Conservation (phyloP, 768 basidiomycete species). For the Trametes gibbosa region DNA sequence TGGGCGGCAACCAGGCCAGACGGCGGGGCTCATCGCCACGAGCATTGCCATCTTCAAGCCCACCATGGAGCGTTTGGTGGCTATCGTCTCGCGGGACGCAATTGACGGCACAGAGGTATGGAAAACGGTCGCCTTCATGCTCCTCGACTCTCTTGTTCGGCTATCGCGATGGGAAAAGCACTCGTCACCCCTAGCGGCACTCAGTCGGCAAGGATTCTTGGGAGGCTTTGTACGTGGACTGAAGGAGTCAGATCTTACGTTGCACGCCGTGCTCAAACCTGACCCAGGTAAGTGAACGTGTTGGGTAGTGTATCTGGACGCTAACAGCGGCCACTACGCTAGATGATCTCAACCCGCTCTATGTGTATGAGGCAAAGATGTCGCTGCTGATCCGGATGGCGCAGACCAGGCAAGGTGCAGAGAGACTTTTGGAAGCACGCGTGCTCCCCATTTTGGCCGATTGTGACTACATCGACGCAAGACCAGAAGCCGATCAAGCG, state of each 20-base stretch:
- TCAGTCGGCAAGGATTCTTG: slow-evolving; percentile 75
- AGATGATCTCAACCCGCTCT: slow-evolving; percentile 90
- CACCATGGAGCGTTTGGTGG: slow-evolving; percentile 68
- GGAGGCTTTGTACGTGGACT: slow-evolving; percentile 78
- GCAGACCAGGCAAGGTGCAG: slow-evolving; percentile 80
- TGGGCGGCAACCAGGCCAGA: background rate
- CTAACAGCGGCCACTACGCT: background rate
- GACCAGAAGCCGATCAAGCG: slow-evolving; percentile 79
- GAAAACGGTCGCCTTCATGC: slow-evolving; percentile 93
- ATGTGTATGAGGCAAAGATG: slow-evolving; percentile 95
- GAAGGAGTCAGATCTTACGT: slow-evolving; percentile 74
- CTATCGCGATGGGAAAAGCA: slow-evolving; percentile 71
- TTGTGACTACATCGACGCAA: slow-evolving; percentile 84
- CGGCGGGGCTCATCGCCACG: slow-evolving; percentile 48
- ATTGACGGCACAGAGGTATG: slow-evolving; percentile 95
- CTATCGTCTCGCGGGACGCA: slow-evolving; percentile 81
- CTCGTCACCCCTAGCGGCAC: slow-evolving; percentile 51
- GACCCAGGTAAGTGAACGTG: slow-evolving; percentile 70
- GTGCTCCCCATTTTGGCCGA: slow-evolving; percentile 70
- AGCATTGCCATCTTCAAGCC: slow-evolving; percentile 67
- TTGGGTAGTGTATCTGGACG: background rate
- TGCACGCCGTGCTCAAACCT: slow-evolving; percentile 78
- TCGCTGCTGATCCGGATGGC: slow-evolving; percentile 84
- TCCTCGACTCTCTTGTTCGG: slow-evolving; percentile 77
- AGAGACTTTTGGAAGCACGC: slow-evolving; percentile 77